Percentiles rank a stretch among this genome's conserved stretches.
Evolutionary conservation across 306 rosid species (phyloP).

Genomic region (Trifolium fragiferum): DNA sequence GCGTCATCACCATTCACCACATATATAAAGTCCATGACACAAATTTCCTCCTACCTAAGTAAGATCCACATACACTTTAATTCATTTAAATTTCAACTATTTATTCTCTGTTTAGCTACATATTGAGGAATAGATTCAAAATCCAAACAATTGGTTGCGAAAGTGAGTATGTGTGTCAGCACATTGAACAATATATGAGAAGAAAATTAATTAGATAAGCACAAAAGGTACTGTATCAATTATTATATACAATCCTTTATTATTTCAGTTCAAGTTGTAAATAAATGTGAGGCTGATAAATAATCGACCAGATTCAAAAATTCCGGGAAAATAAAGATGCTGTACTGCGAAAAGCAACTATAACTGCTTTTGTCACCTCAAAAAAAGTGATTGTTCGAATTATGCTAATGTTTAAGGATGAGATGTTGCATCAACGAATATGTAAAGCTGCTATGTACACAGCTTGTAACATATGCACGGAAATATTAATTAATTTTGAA

Average conservation of each 20-base stretch:
- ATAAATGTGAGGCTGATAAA: not conserved
- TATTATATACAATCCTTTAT: not conserved
- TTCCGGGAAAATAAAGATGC: not conserved
- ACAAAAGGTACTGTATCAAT: not conserved
- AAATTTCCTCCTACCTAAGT: conserved; percentile 5
- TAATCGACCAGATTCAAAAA: not conserved
- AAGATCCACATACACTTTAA: not conserved
- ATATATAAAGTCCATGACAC: not conserved
- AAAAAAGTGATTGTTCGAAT: not conserved
- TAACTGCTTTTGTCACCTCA: not conserved
- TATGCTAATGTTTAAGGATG: not conserved
- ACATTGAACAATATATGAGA: not conserved
- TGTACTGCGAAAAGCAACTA: not conserved
- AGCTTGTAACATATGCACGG: too few relatives aligned
- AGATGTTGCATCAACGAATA: too few relatives aligned
- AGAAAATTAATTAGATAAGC: conserved; percentile 5
- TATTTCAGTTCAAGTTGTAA: not conserved
- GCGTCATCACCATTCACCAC: not conserved
- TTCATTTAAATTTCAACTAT: not conserved
- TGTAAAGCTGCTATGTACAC: too few relatives aligned
- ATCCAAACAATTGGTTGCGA: not conserved
- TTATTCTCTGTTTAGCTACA: not conserved
- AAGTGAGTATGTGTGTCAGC: not conserved
- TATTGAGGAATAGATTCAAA: not conserved
- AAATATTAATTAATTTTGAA: too few relatives aligned